These are phyloP conservation scores for Scheffersomyces illinoinensis DNA, from an alignment of 1,139 yeast species.

Conservation along the genomic window DNA sequence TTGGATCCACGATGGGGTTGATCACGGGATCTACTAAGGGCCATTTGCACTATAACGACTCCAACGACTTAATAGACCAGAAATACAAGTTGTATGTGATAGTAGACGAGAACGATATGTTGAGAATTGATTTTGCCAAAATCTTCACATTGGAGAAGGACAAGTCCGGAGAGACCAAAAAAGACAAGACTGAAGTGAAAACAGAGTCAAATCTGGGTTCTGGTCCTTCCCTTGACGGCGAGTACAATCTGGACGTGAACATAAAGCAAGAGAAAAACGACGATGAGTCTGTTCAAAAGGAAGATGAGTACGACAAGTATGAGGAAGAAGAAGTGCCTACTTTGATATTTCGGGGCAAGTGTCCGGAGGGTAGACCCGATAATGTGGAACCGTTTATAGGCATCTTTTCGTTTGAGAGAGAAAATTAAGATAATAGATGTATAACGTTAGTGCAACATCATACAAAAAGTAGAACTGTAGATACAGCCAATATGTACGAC, in stretches of 20 bases:
- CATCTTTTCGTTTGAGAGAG: conserved; percentile 53
- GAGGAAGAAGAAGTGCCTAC: conserved; percentile 45
- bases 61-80: conserved; percentile 47
- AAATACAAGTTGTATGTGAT: conserved; percentile 56
- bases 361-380: conserved; percentile 58
- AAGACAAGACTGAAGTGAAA: conserved; percentile 7
- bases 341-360: conserved; percentile 50
- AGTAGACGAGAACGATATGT: conserved; percentile 48
- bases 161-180: conserved; percentile 4
- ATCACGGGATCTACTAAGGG: conserved; percentile 56
- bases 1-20: conserved; percentile 61
- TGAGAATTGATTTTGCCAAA: conserved; percentile 56
- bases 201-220: background rate
- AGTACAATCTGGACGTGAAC: background rate
- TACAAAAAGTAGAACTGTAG: conserved; percentile 5
- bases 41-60: conserved; percentile 50
- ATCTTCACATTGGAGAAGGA: conserved; percentile 30
- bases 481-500: no score
- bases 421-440: conserved; percentile 18
- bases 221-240: background rate
- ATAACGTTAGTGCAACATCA: background rate
- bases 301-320: conserved; percentile 11
- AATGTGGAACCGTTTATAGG: conserved; percentile 58
- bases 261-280: conserved; percentile 4
- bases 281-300: conserved; percentile 9